Conservation (phyloP, 495 filamentous ascomycete species). For the Penicillium cataractarum region DNA sequence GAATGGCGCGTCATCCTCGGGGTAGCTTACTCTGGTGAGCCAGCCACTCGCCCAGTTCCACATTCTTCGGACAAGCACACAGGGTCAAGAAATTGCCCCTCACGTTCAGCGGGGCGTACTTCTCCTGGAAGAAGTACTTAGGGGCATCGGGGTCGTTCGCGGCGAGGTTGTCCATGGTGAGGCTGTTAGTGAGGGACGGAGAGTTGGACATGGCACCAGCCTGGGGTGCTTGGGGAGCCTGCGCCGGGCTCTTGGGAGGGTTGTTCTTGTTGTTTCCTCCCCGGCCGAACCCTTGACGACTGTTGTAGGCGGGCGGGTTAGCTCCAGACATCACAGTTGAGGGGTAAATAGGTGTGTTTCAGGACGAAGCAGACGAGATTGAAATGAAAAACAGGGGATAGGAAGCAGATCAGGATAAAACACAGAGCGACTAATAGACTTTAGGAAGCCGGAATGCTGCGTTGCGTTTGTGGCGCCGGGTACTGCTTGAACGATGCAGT, state of each 20-base stretch:
- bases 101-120: constrained; percentile 83
- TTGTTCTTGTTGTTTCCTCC: constrained; percentile 57
- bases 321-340: constrained; percentile 27
- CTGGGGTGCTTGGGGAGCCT: constrained; percentile 51
- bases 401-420: background rate
- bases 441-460: constrained; percentile 22
- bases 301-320: constrained; percentile 45
- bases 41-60: constrained; percentile 91
- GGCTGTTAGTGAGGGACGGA: constrained; percentile 55
- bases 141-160: constrained; percentile 58
- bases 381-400: background rate
- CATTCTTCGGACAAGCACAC: constrained; percentile 83
- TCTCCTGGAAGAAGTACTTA: constrained; percentile 76
- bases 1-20: background rate
- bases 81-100: constrained; percentile 97
- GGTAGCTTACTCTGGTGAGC: constrained; percentile 79
- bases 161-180: constrained; percentile 53
- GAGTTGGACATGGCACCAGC: constrained; percentile 59
- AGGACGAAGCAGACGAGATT: constrained; percentile 11
- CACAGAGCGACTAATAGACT: constrained; percentile 16
- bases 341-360: constrained; percentile 3
- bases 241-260: constrained; percentile 52
- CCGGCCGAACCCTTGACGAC: constrained; percentile 56
- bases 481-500: constrained; percentile 23
- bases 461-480: constrained; percentile 31